These are phyloP conservation scores for Niveomyces coronatus DNA, from an alignment of 2,329 filamentous ascomycete species.

Conservation along the genomic window DNA sequence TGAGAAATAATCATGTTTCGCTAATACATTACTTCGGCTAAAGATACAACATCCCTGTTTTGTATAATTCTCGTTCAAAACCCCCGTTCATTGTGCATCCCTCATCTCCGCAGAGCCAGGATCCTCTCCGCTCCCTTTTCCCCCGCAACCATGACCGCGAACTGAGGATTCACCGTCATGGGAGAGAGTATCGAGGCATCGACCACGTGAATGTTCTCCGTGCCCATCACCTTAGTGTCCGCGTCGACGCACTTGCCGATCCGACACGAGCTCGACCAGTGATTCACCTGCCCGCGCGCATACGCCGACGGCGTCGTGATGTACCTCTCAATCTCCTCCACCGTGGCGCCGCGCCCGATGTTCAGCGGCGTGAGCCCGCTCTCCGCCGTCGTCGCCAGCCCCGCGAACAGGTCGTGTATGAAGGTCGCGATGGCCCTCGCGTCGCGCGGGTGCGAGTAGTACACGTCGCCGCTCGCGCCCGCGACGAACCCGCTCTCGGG, in stretches of 20 bases:
- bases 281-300: constrained; percentile 39
- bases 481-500: constrained; percentile 32
- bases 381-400: constrained; percentile 23
- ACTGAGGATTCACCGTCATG: constrained; percentile 43
- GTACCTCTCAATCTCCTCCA: constrained; percentile 38
- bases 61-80: no score
- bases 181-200: constrained; percentile 40
- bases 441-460: constrained; percentile 37
- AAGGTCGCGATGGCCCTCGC: constrained; percentile 38
- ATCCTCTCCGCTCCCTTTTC: constrained; percentile 42
- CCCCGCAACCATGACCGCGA: constrained; percentile 43
- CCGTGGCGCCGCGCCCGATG: constrained; percentile 32
- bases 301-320: constrained; percentile 38
- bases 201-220: constrained; percentile 39
- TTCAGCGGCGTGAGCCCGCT: constrained; percentile 37
- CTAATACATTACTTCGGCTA: no score
- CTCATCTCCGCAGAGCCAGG: constrained; percentile 3
- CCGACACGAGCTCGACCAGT: constrained; percentile 42
- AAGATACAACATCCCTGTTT: no score
- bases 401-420: constrained; percentile 38
- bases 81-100: no score
- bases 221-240: constrained; percentile 35
- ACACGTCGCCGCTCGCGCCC: constrained; percentile 30
- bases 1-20: no score
- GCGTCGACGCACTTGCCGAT: constrained; percentile 39